Base-by-base conservation (phyloP, 148 eudicot species). In the Fagopyrum tataricum region DNA sequence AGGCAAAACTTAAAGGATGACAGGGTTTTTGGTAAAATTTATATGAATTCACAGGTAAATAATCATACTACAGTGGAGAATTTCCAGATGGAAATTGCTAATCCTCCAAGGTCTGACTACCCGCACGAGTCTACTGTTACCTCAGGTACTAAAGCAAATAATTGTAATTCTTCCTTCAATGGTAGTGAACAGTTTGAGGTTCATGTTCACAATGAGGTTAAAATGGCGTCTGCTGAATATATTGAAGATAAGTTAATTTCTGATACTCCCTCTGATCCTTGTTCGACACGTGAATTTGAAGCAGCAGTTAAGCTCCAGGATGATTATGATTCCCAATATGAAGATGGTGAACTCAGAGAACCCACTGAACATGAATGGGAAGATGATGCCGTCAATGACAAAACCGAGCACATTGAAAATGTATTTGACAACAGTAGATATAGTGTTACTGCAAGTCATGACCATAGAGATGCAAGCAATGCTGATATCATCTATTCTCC, bases 301-400 rank as follows among this genome's bases (percentile, higher is more conserved):
- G 51, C 74, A 39, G 18, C 37, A 39, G 49, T 51, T 75, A 75
- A 73, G 75, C 69, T 46, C 17, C 80, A 44, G 49, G 79, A 72
- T 67, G 87, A 53, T 53, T 78, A 75, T 79, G 87, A 79, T 71
- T 84, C 85, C 37, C 83, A 82, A 46, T 84, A 77, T 76, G 87
- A 84, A 82, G 87, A 84, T 74, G 85, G 87, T 52, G 87, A 84
- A 75, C 76, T 84, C 14, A 76, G 84, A 71, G 87, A 84, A 74
- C 72, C 81, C 4, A 75, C 59, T 72, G 80, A 70, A 70, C 80
- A 13, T 73, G 59, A 67, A 44, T 81, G 83, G 83, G 81, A 79
- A 69, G 83, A 72, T 71, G 80, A 72, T 39, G 78, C 44, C 52
- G 59, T 46, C 18, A 76, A 81, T 70, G 47, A 74, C 72, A 82